Base-by-base conservation (phyloP, 1,284 basidiomycete species). In the Pseudozyma tsukubaensis region DNA sequence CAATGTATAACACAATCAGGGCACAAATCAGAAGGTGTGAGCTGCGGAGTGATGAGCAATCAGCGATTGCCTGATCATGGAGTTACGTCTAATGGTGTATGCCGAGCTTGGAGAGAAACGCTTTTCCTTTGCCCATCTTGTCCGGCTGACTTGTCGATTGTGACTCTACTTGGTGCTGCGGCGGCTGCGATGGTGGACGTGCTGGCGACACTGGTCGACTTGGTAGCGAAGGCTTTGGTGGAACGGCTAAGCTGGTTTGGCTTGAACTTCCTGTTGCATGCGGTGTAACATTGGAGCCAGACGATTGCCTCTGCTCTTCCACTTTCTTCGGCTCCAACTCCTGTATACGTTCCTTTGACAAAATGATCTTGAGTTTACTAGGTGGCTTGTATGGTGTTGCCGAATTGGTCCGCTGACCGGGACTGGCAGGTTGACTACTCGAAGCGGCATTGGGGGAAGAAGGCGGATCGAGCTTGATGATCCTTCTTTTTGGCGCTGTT, bases 281-380 rank as follows among this genome's bases (percentile, higher is more conserved):
- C 3, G 47, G 16, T 18, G 19, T 3, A 5, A 13, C 16, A 12
- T 13, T 5, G 6, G 19, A 14, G 6, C 6, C 35, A 5, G 45
- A 12, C 1, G 35, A 18, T 2, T 50, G 48, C 7, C 49, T 34
- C 2, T 54, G 13, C 10, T 63, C 59, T 16, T 42, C 43, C 13
- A 54, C 35, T 24, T 50, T 55, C 37, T 72, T 72, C 3, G 75
- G 70, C 50, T 77, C 75, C 13, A 77, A 42, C 44, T 77, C 75
- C 4, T 32, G 48, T 6, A 77, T 73, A 12, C 75, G 18, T 55
- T 73, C 71, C 40, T 77, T 77, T 16, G 75, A 77, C 44, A 77
- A 16, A 6, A 64, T 50, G 34, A 77, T 58, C 40, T 61, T 64
- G 51, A 77, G 61, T 36, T 69, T 71, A 40, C 47, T 59, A 5